Conservation (phyloP, 1,139 yeast species). For the Yamadazyma siamensis region DNA sequence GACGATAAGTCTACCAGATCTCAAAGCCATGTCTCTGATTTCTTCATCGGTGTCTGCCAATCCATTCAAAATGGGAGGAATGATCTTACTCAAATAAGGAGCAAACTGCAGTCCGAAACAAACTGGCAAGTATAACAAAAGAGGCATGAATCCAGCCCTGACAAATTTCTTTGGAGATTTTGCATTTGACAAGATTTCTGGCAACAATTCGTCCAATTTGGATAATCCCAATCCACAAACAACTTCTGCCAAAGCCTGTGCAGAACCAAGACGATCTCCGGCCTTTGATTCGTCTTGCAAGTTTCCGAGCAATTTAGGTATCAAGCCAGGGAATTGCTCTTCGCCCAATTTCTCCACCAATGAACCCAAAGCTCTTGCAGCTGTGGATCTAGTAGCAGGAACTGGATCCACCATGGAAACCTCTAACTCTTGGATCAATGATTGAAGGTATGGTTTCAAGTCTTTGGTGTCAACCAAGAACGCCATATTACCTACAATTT, state of each 20-base stretch:
- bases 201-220: constrained; percentile 85
- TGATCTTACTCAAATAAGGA: constrained; percentile 79
- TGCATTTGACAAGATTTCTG: constrained; percentile 73
- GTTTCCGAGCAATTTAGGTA: constrained; percentile 74
- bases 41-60: constrained; percentile 87
- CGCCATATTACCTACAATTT: constrained; percentile 98
- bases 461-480: constrained; percentile 88
- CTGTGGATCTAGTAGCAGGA: constrained; percentile 95
- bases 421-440: constrained; percentile 78
- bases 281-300: constrained; percentile 76
- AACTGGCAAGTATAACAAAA: constrained; percentile 85
- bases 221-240: constrained; percentile 84
- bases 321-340: constrained; percentile 88
- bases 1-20: constrained; percentile 91
- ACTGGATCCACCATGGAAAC: constrained; percentile 98
- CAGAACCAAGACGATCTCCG: constrained; percentile 95
- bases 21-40: constrained; percentile 83
- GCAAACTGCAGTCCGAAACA: constrained; percentile 92
- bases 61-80: constrained; percentile 88
- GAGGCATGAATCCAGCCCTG: constrained; percentile 92
- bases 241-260: constrained; percentile 95
- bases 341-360: constrained; percentile 95
- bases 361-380: constrained; percentile 95
- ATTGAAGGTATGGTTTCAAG: constrained; percentile 75
- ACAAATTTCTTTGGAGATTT: constrained; percentile 62